phyloP scores from a whole-genome alignment of 2,329 filamentous ascomycete species.

The Akanthomyces uredinophilus region DNA sequence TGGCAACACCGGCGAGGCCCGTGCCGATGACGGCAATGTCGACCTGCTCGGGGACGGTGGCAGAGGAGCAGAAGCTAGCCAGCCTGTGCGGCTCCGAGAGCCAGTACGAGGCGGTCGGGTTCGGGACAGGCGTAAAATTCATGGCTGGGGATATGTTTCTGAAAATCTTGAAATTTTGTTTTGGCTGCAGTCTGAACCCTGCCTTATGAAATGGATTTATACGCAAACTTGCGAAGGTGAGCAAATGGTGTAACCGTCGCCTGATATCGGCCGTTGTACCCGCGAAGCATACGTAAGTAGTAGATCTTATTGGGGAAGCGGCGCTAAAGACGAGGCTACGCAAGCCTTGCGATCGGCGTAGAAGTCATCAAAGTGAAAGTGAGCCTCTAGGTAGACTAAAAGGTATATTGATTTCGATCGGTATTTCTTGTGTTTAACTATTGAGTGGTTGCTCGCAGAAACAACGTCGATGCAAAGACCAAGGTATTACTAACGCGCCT shows the following conservation, averaged over 20 bases:
- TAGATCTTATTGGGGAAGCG: neutral
- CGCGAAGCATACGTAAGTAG: neutral
- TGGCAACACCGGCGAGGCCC: slow-evolving; percentile 40
- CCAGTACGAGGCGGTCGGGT: slow-evolving; percentile 37
- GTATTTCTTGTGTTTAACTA: too few species aligned
- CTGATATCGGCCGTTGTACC: neutral
- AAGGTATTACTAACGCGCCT: too few species aligned
- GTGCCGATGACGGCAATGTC: slow-evolving; percentile 45
- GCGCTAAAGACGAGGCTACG: neutral
- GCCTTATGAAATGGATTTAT: too few species aligned
- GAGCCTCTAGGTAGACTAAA: too few species aligned
- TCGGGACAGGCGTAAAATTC: slow-evolving; percentile 20
- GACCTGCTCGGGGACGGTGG: slow-evolving; percentile 31
- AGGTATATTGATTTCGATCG: too few species aligned
- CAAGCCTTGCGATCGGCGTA: too few species aligned
- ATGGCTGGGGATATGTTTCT: neutral
- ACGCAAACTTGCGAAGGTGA: too few species aligned
- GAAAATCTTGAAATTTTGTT: too few species aligned
- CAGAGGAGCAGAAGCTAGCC: slow-evolving; percentile 35
- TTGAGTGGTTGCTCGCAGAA: too few species aligned
- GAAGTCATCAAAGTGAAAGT: too few species aligned
- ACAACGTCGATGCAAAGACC: too few species aligned
- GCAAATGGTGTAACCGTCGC: neutral
- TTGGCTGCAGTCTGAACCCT: too few species aligned
- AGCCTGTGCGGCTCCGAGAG: slow-evolving; percentile 33